Base-by-base conservation (phyloP, 208 protist genomes). In the Leptomonas seymouri region DNA sequence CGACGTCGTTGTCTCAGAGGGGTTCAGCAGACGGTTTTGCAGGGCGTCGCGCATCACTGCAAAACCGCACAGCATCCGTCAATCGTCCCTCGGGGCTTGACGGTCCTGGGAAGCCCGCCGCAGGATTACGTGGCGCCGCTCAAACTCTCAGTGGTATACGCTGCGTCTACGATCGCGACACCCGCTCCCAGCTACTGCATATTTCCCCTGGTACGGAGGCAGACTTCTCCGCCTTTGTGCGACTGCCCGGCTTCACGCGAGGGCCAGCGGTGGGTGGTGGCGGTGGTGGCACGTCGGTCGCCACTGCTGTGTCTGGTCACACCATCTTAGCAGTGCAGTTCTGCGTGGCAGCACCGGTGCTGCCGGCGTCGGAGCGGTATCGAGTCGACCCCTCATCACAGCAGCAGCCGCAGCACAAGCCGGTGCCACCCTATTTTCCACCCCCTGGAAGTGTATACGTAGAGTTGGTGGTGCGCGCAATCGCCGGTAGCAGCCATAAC, bases 171-270 rank as follows among this genome's bases (percentile, higher is more conserved):
- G 86, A 93, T 72, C 77, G 74, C 21, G 59, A 60, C 55, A 92
- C 84, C 8, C 85, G 71, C 45, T 96, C 90, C 5, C 88, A 91
- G 78, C 57, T 96, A 27, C 76, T 96, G 25, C 81, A 84, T 66
- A 86, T 93, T 21, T 49, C 79, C 0, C 79, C 84, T 3, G 71
- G 75, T 0, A 72, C 81, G 4, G 76, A 74, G 21, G 84, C 84
- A 1, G 78, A 82, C 42, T 92, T 96, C 59, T 57, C 71, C 30
- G 15, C 64, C 8, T 71, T 44, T 23, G 27, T 89, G 63, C 69
- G 69, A 20, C 71, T 67, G 11, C 49, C 68, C 16, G 58, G 15
- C 59, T 54, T 0, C 27, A 44, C 53, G 9, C 31, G 60, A 20
- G 21, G 48, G n/a, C 14, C 54, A 39, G 53, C 55, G 2, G 69